Base-by-base conservation (phyloP, 2,329 filamentous ascomycete genomes). In the Arachnomyces sp. region DNA sequence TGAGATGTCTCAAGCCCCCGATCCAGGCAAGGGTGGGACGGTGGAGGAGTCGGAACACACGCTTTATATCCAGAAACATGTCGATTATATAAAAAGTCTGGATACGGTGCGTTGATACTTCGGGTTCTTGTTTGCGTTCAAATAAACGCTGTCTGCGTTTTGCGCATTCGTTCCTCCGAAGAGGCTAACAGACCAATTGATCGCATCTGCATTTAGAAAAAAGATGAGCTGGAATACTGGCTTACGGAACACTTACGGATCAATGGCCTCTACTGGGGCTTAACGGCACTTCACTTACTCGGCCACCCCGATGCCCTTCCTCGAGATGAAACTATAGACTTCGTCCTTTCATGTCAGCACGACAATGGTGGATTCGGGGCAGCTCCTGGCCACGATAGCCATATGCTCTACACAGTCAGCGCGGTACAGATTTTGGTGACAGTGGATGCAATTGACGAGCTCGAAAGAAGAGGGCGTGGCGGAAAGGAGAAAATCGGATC, bases 221-320 rank as follows among this genome's bases (percentile, higher is more conserved):
- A 84, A 68, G 88, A 96, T 71, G 86, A 95, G 65, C 81, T 94
- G 53, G 88, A 95, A 63, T 98, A 96, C 70, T 95, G 90, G 84
- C 73, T 96, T 59, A 98, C 92, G 11, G 90, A 98, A 65, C 92
- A 98, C 61, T 74, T 98, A 50, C 87, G 92, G 45, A 76, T 98
- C 43, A 95, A 92, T 60, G 92, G 92, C 33, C 77, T 98, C 35
- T 98, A 98, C 65, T 98, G 92, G 92, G 92, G 92, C 11, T 67
- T 98, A 42, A 92, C 82, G 5, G 83, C 90, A 5, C 75, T 96
- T 31, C 84, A 94, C 68, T 74, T 96, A 18, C 78, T 98, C 43
- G 77, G 81, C 36, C 81, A 76, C 41, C 86, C 89, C 1, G 79
- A 93, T 46, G 87, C 83, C 2, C 76, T 98, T 7, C 83, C 90